Evolutionary conservation across 2,329 filamentous ascomycete genomes (phyloP), one percentile per base, ranked within the genome.

Genomic region (Penicillium sp.): DNA sequence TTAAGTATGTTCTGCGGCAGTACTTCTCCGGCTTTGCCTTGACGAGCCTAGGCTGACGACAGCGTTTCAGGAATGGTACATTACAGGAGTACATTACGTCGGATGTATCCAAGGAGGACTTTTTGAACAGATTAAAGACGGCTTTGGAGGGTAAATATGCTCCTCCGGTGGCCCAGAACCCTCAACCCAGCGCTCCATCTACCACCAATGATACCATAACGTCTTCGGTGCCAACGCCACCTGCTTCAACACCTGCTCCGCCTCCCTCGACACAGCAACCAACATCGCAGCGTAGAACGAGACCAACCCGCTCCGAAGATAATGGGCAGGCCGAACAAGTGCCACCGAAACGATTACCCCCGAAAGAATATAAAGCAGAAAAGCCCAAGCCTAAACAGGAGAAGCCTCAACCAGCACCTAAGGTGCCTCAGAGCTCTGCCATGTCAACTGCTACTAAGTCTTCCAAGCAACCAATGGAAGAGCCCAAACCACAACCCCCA

Each of bases 21-120:
- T 26, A 13, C n/a, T 18, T 23, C 15, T 12, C 13, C 33, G 3
- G 21, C 13, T 33, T n/a, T 21, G 30, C 13, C 10, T 30, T 15
- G 13, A 2, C 21, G 8, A 17, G 18, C 13, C 7, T 17, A n/a
- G 13, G 18, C 36, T 40, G 9, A 40, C 36, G 26, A 20, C 7
- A n/a, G 15, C 1, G 6, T 42, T 26, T 58, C n/a, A 86, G 84
- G 66, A 88, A 91, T 71, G 90, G 88, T 7, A 83, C 89, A 55
- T 75, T 96, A 12, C 86, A 88, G 64, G 87, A 93, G 68, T 91
- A 92, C 68, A 80, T 96, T 8, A 79, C 84, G 30, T 76, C 84
- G 1, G 87, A 86, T 7, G 80, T 83, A 7, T 73, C 77, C 12
- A 86, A 83, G 65, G 81, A 87, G 13, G 85, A 90, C 7, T 91